Evolutionary conservation across 2,329 filamentous ascomycete species (phyloP).

Genomic region (Decorospora gaudefroyi): DNA sequence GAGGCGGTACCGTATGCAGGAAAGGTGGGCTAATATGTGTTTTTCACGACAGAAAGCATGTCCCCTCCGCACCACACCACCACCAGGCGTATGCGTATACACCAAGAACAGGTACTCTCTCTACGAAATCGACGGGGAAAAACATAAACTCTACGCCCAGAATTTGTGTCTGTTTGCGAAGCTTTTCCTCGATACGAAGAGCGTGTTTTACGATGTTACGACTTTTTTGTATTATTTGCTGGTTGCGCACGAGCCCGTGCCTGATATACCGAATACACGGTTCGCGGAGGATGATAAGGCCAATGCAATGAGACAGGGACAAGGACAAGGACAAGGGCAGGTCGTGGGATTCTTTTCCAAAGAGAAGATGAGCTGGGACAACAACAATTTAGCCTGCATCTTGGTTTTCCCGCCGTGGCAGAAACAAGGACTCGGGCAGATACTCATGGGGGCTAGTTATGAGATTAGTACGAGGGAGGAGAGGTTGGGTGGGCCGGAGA

Average conservation of each 20-base stretch:
- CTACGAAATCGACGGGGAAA: constrained; percentile 90
- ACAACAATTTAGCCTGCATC: constrained; percentile 97
- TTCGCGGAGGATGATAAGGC: too few species aligned
- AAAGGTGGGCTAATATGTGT: background rate
- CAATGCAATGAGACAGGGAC: constrained; percentile 2
- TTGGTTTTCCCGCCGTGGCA: constrained; percentile 96
- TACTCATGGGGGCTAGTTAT: constrained; percentile 93
- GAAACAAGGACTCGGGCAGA: constrained; percentile 80
- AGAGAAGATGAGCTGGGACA: constrained; percentile 98
- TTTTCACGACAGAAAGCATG: constrained; percentile 55
- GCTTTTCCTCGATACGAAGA: constrained; percentile 97
- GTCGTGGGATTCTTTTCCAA: constrained; percentile 98
- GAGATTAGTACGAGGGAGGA: constrained; percentile 84
- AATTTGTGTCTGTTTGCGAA: constrained; percentile 96
- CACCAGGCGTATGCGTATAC: constrained; percentile 77
- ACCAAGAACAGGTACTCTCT: constrained; percentile 79
- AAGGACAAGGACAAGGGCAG: constrained; percentile 46
- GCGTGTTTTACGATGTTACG: constrained; percentile 94
- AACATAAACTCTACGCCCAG: constrained; percentile 86
- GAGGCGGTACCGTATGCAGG: background rate
- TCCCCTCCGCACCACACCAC: constrained; percentile 48
- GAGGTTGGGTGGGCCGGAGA: constrained; percentile 87
- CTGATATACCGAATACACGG: constrained; percentile 40
- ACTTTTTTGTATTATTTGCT: constrained; percentile 95
- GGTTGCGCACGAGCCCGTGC: constrained; percentile 66